phyloP scores from a whole-genome alignment of 2,329 filamentous ascomycete species.

The Trichothecium roseum region DNA sequence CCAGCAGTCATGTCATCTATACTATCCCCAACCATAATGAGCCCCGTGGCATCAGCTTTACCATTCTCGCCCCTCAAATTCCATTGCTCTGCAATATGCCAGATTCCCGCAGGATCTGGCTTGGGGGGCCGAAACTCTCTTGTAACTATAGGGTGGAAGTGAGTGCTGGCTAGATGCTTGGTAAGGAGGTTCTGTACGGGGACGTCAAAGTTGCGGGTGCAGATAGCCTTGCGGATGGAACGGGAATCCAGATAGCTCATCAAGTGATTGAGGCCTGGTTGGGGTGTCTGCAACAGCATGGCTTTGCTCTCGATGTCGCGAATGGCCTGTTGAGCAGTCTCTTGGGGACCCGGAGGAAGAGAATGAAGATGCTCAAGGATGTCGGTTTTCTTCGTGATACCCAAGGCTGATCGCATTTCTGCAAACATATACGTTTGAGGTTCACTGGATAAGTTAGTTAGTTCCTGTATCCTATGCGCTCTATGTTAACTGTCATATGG shows the following conservation, averaged over 20 bases:
- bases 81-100: slow-evolving; percentile 77
- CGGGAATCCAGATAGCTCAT: slow-evolving; percentile 72
- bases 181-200: slow-evolving; percentile 65
- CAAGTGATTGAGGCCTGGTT: slow-evolving; percentile 65
- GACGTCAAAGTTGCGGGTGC: slow-evolving; percentile 84
- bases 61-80: slow-evolving; percentile 31
- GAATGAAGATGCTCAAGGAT: slow-evolving; percentile 82
- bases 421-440: slow-evolving; percentile 95
- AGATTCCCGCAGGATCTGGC: slow-evolving; percentile 75
- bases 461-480: background rate
- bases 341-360: slow-evolving; percentile 51
- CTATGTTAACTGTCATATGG: background rate
- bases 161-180: slow-evolving; percentile 59
- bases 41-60: slow-evolving; percentile 30
- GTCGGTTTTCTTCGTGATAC: slow-evolving; percentile 62
- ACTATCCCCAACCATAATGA: slow-evolving; percentile 66
- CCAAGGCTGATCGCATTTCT: slow-evolving; percentile 69
- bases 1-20: slow-evolving; percentile 93
- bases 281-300: slow-evolving; percentile 71
- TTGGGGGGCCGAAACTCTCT: slow-evolving; percentile 77
- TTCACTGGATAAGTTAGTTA: slow-evolving; percentile 39
- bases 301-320: slow-evolving; percentile 69
- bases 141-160: slow-evolving; percentile 73
- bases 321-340: slow-evolving; percentile 61
- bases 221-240: slow-evolving; percentile 68